Conservation (phyloP, 2,329 filamentous ascomycete genomes). For the Monascus ruber region DNA sequence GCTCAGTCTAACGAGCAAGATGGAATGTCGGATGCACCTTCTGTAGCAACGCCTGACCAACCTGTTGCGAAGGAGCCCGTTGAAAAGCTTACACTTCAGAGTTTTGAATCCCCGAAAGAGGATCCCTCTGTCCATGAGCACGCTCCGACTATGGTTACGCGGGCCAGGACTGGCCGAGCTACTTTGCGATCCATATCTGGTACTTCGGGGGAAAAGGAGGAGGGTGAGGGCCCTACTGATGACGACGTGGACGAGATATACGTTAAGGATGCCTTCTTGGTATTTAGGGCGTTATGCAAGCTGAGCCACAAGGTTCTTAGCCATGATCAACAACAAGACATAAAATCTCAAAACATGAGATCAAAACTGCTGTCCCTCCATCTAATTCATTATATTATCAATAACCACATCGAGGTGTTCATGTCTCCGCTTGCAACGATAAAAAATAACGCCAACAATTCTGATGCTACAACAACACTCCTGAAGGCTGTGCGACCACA, state of each 20-base stretch:
- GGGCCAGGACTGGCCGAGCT: constrained; percentile 39
- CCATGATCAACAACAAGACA: constrained; percentile 81
- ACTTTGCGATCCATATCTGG: constrained; percentile 34
- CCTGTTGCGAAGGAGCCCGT: constrained; percentile 42
- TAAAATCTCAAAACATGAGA: constrained; percentile 91
- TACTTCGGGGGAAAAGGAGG: constrained; percentile 27
- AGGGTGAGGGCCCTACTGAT: constrained; percentile 33
- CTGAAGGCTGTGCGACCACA: constrained; percentile 95
- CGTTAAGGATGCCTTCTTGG: constrained; percentile 90
- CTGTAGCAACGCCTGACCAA: constrained; percentile 24
- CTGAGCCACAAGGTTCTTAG: constrained; percentile 84
- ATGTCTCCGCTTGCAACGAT: constrained; percentile 87
- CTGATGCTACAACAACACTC: constrained; percentile 75
- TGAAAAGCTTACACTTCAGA: constrained; percentile 55
- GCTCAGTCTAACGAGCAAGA: constrained; percentile 38
- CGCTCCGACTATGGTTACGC: constrained; percentile 55
- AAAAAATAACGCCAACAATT: constrained; percentile 76
- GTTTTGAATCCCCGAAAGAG: constrained; percentile 58
- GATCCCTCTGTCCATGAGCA: constrained; percentile 55
- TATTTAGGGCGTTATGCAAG: constrained; percentile 96
- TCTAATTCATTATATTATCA: constrained; percentile 86
- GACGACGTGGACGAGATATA: constrained; percentile 87
- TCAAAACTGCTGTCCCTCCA: constrained; percentile 93
- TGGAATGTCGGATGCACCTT: constrained; percentile 30
- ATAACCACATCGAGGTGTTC: constrained; percentile 87